Conservation (phyloP, 768 basidiomycete species). For the Hericium rajendrae region DNA sequence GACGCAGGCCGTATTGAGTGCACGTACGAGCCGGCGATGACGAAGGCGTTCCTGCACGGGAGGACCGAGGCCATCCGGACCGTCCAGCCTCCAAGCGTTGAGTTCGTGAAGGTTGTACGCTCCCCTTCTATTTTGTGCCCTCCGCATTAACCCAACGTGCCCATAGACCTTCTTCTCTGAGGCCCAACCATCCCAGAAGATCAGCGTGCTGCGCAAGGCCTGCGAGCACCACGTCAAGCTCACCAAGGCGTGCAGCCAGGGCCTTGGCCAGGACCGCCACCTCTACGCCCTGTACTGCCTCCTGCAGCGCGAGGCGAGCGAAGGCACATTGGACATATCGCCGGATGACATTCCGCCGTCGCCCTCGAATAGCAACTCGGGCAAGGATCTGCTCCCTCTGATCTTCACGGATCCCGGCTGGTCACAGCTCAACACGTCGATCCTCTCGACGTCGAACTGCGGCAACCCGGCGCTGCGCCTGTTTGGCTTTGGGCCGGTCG, state of each 20-base stretch:
- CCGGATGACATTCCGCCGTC: conserved; percentile 12
- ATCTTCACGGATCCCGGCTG: conserved; percentile 91
- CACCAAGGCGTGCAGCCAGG: conserved; percentile 84
- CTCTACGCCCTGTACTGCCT: conserved; percentile 95
- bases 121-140: neutral
- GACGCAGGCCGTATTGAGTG: conserved; percentile 72
- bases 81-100: conserved; percentile 78
- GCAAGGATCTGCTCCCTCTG: conserved; percentile 42
- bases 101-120: conserved; percentile 65
- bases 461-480: conserved; percentile 88
- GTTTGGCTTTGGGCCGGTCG: conserved; percentile 93
- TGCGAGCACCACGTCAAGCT: conserved; percentile 79
- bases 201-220: conserved; percentile 65
- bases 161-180: conserved; percentile 81
- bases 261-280: conserved; percentile 88
- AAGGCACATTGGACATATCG: conserved; percentile 17
- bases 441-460: conserved; percentile 94
- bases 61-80: conserved; percentile 91
- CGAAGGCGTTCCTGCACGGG: conserved; percentile 89
- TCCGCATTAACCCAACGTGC: neutral
- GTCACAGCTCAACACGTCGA: conserved; percentile 69
- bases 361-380: conserved; percentile 15
- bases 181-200: conserved; percentile 55
- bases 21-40: conserved; percentile 98
- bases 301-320: conserved; percentile 64